These are phyloP conservation scores for Kuraishia hungarica DNA, from an alignment of 805 yeast genomes.

Conservation along the genomic window DNA sequence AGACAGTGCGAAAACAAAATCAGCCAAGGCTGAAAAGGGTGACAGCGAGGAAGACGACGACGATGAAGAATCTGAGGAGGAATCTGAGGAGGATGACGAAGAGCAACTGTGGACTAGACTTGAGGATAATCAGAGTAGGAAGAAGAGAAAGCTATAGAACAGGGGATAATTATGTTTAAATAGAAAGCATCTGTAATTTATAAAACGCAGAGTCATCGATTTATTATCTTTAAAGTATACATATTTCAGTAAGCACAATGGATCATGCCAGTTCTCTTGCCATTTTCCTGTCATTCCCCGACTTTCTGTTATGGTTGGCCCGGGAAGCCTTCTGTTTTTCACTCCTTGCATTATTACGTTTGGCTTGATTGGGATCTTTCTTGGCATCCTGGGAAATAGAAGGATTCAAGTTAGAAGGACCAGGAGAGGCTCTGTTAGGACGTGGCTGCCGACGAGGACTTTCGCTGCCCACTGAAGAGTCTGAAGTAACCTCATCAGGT, in stretches of 20 bases:
- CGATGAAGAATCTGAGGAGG: slow-evolving; percentile 29
- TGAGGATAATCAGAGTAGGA: slow-evolving; percentile 19
- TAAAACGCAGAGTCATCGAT: neutral
- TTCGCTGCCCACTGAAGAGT: neutral
- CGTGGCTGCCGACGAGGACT: neutral
- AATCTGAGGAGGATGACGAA: slow-evolving; percentile 16
- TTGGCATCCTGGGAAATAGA: neutral
- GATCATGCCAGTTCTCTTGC: slow-evolving; percentile 11
- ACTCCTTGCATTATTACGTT: slow-evolving; percentile 32
- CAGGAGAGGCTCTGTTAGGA: neutral
- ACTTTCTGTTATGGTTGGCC: slow-evolving; percentile 61
- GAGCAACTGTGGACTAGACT: slow-evolving; percentile 24
- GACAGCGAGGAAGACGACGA: slow-evolving; percentile 22
- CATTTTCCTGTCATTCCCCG: slow-evolving; percentile 52
- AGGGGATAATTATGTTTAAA: neutral
- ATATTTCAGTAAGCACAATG: neutral
- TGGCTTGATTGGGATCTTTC: slow-evolving; percentile 10
- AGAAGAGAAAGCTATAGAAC: slow-evolving; percentile 9
- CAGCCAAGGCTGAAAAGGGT: slow-evolving; percentile 8
- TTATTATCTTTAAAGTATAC: too few relatives aligned
- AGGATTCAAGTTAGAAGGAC: neutral
- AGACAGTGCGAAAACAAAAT: slow-evolving; percentile 23
- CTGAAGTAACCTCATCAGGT: slow-evolving; percentile 4
- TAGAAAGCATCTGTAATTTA: neutral
- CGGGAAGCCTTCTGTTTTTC: slow-evolving; percentile 46